Base-by-base conservation (phyloP, 441 rosid genomes). In the Croton laevigatus region DNA sequence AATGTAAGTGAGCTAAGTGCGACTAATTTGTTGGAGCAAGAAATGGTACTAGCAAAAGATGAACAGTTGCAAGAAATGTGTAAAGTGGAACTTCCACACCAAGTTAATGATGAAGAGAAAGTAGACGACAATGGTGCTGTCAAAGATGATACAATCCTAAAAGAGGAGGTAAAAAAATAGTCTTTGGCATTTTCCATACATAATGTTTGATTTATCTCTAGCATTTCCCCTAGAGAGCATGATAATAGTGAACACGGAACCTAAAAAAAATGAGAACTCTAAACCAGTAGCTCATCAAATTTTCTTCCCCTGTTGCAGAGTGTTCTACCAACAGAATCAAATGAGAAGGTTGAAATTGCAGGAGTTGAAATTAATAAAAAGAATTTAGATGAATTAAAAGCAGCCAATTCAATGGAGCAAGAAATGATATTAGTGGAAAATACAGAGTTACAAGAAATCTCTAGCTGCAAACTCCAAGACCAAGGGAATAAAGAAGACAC, bases 391-490 rank as follows among this genome's bases (percentile, higher is more conserved):
- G 73, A 72, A 13, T 20, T 70, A 46, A 73, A 72, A 10, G 64
- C 5, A 6, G 42, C 14, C 36, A 66, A 23, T 48, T 65, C 62
- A 14, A 3, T 63, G 70, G 75, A 71, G 6, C 58, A 78, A 68
- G 76, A 71, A 68, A 73, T 69, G 20, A 27, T 16, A 52, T 58
- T 53, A 66, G 27, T 40, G 53, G 64, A 72, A 67, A 16, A 32
- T 3, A 36, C 59, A 65, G 65, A 75, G 62, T 59, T 55, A 37
- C 62, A 49, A 5, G 13, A 63, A 34, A 63, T 61, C 71, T 65
- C 74, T 32, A 59, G 71, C n/a, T 22, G 54, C 45, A 70, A 78
- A 75, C 48, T 73, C 48, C 68, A 68, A 71, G 81, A 78, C 64
- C 72, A 66, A 52, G 51, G 42, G 59, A 38, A 75, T 59, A 78